phyloP scores from a whole-genome alignment of 768 basidiomycete species.

The Boletus rufocinnamomeus region DNA sequence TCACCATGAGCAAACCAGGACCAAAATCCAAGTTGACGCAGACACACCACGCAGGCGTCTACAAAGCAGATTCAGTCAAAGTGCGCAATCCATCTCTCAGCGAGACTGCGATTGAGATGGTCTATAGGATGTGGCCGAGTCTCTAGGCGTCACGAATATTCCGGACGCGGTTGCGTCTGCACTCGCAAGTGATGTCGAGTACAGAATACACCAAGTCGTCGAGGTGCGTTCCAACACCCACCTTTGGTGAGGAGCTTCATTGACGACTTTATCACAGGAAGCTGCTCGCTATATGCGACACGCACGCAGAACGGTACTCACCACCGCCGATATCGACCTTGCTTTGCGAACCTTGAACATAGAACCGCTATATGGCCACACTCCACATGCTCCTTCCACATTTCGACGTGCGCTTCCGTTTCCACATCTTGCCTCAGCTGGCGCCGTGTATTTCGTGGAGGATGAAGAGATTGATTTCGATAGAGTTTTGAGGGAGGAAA shows the following conservation, averaged over 20 bases:
- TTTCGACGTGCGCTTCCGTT: slow-evolving; percentile 50
- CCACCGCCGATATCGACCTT: slow-evolving; percentile 88
- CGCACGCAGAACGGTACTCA: slow-evolving; percentile 85
- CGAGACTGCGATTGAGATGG: slow-evolving; percentile 10
- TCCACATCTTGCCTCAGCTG: slow-evolving; percentile 48
- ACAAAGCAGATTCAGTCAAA: slow-evolving; percentile 64
- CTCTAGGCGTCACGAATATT: slow-evolving; percentile 72
- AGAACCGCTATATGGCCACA: slow-evolving; percentile 84
- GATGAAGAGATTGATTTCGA: slow-evolving; percentile 99
- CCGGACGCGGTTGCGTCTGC: slow-evolving; percentile 79
- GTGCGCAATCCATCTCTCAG: slow-evolving; percentile 37
- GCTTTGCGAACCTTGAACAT: slow-evolving; percentile 94
- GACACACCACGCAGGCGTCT: slow-evolving; percentile 58
- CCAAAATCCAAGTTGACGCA: slow-evolving; percentile 50
- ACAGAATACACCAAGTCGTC: slow-evolving; percentile 91
- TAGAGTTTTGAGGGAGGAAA: slow-evolving; percentile 83
- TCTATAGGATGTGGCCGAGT: slow-evolving; percentile 86
- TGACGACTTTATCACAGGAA: slow-evolving; percentile 49
- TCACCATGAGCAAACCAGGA: slow-evolving; percentile 42
- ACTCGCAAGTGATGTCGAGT: slow-evolving; percentile 95
- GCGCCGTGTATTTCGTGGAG: slow-evolving; percentile 88
- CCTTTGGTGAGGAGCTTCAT: neutral
- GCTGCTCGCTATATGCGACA: slow-evolving; percentile 97
- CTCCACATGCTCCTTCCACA: slow-evolving; percentile 34
- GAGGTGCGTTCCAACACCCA: slow-evolving; percentile 54